These are phyloP conservation scores for Penicillium waksmanii DNA, from an alignment of 495 filamentous ascomycete species.

Conservation along the genomic window DNA sequence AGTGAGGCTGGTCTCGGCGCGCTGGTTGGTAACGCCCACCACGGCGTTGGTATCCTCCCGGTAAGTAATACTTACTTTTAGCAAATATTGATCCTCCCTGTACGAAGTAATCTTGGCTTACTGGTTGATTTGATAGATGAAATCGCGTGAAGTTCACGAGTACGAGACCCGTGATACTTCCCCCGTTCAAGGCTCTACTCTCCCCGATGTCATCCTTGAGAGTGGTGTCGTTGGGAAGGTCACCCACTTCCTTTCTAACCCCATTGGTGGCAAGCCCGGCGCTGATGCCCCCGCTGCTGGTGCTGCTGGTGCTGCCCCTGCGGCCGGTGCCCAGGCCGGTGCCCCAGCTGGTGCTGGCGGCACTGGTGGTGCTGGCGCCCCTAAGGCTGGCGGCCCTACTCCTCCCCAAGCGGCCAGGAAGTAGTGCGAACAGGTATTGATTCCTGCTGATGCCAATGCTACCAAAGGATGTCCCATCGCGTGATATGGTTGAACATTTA, in stretches of 20 bases:
- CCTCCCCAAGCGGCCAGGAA: too few species aligned
- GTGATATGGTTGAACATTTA: too few species aligned
- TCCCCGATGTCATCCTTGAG: slow-evolving; percentile 23
- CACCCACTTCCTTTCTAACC: slow-evolving; percentile 15
- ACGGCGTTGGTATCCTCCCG: slow-evolving; percentile 30
- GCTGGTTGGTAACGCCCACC: slow-evolving; percentile 23
- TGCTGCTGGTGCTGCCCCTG: not conserved
- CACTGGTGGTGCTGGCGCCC: not conserved
- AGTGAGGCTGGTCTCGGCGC: slow-evolving; percentile 22
- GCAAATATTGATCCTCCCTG: too few species aligned
- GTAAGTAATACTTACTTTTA: slow-evolving; percentile 5
- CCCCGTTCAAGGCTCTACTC: slow-evolving; percentile 29
- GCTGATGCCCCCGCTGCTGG: slow-evolving; percentile 14
- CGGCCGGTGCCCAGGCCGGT: slow-evolving; percentile 5
- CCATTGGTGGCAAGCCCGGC: slow-evolving; percentile 8
- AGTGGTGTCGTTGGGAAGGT: slow-evolving; percentile 26
- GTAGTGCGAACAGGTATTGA: too few species aligned
- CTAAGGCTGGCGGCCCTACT: too few species aligned
- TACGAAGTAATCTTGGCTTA: too few species aligned
- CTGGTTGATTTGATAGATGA: slow-evolving; percentile 14
- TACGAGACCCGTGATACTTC: slow-evolving; percentile 18
- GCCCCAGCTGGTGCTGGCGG: slow-evolving; percentile 6
- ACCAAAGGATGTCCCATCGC: too few species aligned
- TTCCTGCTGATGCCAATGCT: too few species aligned
- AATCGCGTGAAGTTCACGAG: slow-evolving; percentile 18